Conservation (phyloP, 202 grass and related monocot species). For the Zizania palustris region DNA sequence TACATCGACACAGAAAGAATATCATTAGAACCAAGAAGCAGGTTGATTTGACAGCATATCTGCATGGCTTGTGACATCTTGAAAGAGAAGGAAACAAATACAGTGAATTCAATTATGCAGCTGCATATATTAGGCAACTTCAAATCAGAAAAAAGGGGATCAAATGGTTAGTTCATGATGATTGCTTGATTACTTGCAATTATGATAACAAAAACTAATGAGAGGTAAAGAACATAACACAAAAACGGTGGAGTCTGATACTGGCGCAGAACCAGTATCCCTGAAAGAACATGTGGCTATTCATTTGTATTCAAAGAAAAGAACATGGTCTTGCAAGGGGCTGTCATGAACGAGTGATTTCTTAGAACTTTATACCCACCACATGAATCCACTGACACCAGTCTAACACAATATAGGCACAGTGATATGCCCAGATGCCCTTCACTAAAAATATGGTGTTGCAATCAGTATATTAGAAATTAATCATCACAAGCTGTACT, state of each 20-base stretch:
- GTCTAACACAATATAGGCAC: neutral
- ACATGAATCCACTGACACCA: constrained; percentile 24
- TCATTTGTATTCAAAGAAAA: neutral
- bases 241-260: neutral
- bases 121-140: neutral
- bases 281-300: neutral
- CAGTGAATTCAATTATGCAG: neutral
- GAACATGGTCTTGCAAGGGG: constrained; percentile 15
- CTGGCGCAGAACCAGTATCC: neutral
- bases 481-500: neutral
- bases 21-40: constrained; percentile 33
- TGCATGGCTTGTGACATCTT: constrained; percentile 13
- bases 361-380: neutral
- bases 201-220: neutral
- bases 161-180: neutral
- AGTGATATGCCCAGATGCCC: neutral
- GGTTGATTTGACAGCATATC: constrained; percentile 28
- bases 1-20: constrained; percentile 18
- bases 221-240: neutral
- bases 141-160: neutral
- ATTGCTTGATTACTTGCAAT: neutral
- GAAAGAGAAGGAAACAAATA: neutral
- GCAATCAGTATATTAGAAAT: constrained; percentile 2
- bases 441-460: neutral
- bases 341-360: constrained; percentile 12